These are phyloP conservation scores for Collybia nuda DNA, from an alignment of 768 basidiomycete species.

Conservation along the genomic window DNA sequence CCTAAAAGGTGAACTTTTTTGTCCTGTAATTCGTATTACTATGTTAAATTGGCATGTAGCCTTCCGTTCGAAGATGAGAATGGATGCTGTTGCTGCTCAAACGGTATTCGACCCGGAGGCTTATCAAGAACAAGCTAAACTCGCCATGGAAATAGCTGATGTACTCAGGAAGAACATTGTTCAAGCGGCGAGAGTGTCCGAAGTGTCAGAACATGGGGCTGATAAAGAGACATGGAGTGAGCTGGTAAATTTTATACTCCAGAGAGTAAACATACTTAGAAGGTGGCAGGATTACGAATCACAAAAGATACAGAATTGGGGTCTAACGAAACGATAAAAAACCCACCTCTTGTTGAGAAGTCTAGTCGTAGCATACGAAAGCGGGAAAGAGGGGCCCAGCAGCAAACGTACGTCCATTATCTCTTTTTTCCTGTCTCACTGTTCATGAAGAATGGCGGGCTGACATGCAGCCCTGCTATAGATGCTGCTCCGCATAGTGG, in stretches of 20 bases:
- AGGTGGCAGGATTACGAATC: slow-evolving; percentile 58
- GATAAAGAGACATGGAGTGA: slow-evolving; percentile 57
- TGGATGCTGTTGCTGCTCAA: slow-evolving; percentile 46
- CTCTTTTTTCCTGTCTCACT: slow-evolving; percentile 6
- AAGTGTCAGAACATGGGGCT: slow-evolving; percentile 24
- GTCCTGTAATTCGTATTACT: slow-evolving; percentile 8
- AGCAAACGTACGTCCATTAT: slow-evolving; percentile 22
- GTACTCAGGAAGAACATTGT: slow-evolving; percentile 83
- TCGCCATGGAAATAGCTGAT: slow-evolving; percentile 70
- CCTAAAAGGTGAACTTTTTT: slow-evolving; percentile 41
- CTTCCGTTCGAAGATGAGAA: slow-evolving; percentile 70
- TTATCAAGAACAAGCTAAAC: slow-evolving; percentile 53
- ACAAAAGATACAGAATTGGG: slow-evolving; percentile 86
- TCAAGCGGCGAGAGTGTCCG: slow-evolving; percentile 60
- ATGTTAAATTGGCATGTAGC: slow-evolving; percentile 38
- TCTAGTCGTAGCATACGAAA: slow-evolving; percentile 49
- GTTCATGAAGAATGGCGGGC: slow-evolving; percentile 3
- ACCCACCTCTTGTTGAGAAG: slow-evolving; percentile 40
- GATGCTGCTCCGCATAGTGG: slow-evolving; percentile 39
- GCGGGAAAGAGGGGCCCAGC: slow-evolving; percentile 34
- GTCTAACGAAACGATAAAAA: slow-evolving; percentile 78
- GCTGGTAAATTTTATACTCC: too few species aligned
- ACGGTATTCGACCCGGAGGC: slow-evolving; percentile 42
- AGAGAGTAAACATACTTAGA: background rate
- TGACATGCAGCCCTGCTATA: slow-evolving; percentile 27